Evolutionary conservation across 2,329 filamentous ascomycete species (phyloP), one percentile per base, ranked within the genome.

Genomic region (Elsinoe batatas): DNA sequence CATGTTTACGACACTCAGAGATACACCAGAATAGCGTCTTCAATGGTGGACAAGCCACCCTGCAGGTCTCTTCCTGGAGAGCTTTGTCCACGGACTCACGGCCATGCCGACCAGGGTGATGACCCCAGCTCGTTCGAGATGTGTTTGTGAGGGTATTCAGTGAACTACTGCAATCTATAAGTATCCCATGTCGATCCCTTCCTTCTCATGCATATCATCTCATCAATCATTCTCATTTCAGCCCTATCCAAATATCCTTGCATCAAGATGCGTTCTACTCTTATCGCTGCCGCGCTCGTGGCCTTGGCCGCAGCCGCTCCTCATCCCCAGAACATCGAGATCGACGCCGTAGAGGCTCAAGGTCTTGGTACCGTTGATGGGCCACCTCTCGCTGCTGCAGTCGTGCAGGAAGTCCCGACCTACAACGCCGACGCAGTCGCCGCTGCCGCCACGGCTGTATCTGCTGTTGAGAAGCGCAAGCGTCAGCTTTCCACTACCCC

Each of bases 281-380:
- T 55, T n/a, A 22, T 55, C 30, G 17, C 42, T 43, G 36, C 53
- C 17, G 53, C 53, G n/a, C 30, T 55, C 12, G 37, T 20, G 38
- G 53, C 17, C 20, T 12, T 37, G 18, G 32, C 37, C 15, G 20
- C 37, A 12, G 53, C 53, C 26, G 37, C 40, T n/a, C 53, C 53
- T 37, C 53, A 26, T 20, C 53, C 53, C 17, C 60, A 63, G 37
- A 55, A 57, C 17, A 64, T 64, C 35, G 60, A 65, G 43, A 58
- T 65, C 30, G 59, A 56, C 30, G 57, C 51, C 32, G 56, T 64
- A 13, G 55, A 60, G 30, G 54, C 57, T 43, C 57, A 56, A 42
- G 53, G 36, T 50, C 53, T 59, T 30, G 58, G 56, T 20, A 47
- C 53, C 35, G 38, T 46, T 36, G 55, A 50, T 49, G 59, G 47